Evolutionary conservation across 805 yeast genomes (phyloP).

Genomic region (Kodamaea nitidulidarum): DNA sequence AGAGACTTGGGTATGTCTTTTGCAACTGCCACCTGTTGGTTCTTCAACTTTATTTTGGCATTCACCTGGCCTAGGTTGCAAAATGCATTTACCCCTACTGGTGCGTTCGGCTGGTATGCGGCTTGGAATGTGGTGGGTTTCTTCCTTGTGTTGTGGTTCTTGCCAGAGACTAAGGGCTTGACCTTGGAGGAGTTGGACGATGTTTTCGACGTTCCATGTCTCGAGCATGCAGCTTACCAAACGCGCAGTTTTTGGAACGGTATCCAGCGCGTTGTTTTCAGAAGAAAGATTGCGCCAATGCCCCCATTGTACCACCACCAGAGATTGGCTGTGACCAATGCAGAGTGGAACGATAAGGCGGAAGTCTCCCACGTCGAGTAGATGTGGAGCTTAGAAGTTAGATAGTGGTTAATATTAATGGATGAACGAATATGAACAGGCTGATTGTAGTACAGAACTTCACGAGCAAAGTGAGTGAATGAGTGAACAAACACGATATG

Average conservation of each 20-base stretch:
- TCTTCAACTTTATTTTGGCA: constrained; percentile 65
- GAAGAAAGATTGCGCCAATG: constrained; percentile 42
- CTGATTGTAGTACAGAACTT: too few relatives aligned
- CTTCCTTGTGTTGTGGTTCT: constrained; percentile 64
- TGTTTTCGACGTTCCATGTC: constrained; percentile 59
- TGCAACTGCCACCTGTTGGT: constrained; percentile 74
- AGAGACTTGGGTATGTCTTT: constrained; percentile 78
- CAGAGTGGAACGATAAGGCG: constrained; percentile 61
- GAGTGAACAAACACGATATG: too few relatives aligned
- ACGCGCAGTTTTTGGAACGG: constrained; percentile 32
- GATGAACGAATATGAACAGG: too few relatives aligned
- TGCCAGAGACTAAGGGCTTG: constrained; percentile 69
- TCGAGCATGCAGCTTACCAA: constrained; percentile 49
- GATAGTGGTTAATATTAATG: too few relatives aligned
- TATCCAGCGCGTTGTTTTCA: constrained; percentile 45
- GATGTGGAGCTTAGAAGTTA: too few relatives aligned
- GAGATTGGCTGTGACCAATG: constrained; percentile 56
- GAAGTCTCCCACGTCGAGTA: constrained; percentile 49
- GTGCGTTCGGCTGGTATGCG: constrained; percentile 87
- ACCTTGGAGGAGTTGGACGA: constrained; percentile 76
- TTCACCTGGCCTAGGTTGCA: constrained; percentile 76
- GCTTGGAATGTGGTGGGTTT: constrained; percentile 76
- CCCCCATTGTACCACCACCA: constrained; percentile 57
- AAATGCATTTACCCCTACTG: constrained; percentile 66
- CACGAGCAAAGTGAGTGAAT: too few relatives aligned